phyloP scores from a whole-genome alignment of 306 rosid species.

The Oemleria cerasiformis region DNA sequence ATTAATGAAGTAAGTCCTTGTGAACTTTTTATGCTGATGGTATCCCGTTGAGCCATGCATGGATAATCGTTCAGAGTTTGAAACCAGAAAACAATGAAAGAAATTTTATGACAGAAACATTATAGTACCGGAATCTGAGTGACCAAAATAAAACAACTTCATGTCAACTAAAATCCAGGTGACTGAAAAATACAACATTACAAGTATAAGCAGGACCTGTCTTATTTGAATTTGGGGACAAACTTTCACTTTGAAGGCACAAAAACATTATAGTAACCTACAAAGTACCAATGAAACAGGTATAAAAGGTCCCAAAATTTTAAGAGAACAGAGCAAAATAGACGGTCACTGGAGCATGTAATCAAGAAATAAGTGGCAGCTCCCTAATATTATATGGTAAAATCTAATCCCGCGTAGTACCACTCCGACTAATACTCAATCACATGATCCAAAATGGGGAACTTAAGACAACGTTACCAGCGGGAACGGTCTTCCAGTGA shows the following conservation, averaged over 20 bases:
- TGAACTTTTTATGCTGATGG: too few relatives aligned
- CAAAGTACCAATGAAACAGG: neutral
- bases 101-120: neutral
- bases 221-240: constrained; percentile 3
- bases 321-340: neutral
- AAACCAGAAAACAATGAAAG: too few relatives aligned
- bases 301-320: neutral
- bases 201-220: neutral
- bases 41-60: too few relatives aligned
- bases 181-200: neutral
- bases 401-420: neutral
- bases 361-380: neutral
- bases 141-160: neutral
- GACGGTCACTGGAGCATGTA: neutral
- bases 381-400: neutral
- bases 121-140: neutral
- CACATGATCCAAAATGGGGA: neutral
- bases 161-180: neutral
- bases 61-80: too few relatives aligned
- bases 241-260: neutral
- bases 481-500: constrained; percentile 3
- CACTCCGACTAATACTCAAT: neutral
- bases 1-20: too few relatives aligned
- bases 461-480: neutral
- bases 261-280: neutral